Evolutionary conservation across 306 rosid species (phyloP), one percentile per base, ranked within the genome.

Genomic region (Sechiopsis laciniata): DNA sequence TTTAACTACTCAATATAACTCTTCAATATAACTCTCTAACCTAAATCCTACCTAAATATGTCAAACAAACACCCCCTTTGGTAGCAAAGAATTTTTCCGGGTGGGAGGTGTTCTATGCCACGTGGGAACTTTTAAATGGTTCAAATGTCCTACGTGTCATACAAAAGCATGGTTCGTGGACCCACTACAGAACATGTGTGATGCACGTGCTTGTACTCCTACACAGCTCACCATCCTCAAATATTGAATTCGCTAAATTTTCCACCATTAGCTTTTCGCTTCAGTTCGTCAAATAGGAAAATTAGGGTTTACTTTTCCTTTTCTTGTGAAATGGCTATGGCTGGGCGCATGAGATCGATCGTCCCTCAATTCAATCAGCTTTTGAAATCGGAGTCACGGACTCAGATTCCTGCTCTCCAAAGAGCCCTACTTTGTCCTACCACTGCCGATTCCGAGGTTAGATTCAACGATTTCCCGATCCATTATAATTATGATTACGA

Each of bases 401-500:
- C n/a, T 21, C 74, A 52, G 60, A 71, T 22, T 22, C 22, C 70
- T 16, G 70, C 74, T 54, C 57, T 54, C 11, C 48, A 8, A 51
- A 24, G 74, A 71, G 60, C 74, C 59, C 74, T 71, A 52, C 74
- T 71, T 48, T 71, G 22, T 45, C 61, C 74, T 12, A 71, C 74
- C 40, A 48, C 32, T 16, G 14, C 60, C 74, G 53, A 71, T 21
- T 21, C 61, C 8, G 74, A 51, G 59, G 74, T 71, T 24, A 65
- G 21, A 35, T 9, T n/a, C 50, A 16, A 8, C 10, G 22, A 35
- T 32, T 37, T 63, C 51, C 46, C 24, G 24, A 24, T 59, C 64
- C 26, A 15, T 32, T 32, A 32, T 1, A 5, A 32, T 2, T 32
- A 32, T 32, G 37, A 32, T 29, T 32, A 0, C 2, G 0, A 32